Conservation (phyloP, 257 asterid species). For the Solanum ossicruentum region DNA sequence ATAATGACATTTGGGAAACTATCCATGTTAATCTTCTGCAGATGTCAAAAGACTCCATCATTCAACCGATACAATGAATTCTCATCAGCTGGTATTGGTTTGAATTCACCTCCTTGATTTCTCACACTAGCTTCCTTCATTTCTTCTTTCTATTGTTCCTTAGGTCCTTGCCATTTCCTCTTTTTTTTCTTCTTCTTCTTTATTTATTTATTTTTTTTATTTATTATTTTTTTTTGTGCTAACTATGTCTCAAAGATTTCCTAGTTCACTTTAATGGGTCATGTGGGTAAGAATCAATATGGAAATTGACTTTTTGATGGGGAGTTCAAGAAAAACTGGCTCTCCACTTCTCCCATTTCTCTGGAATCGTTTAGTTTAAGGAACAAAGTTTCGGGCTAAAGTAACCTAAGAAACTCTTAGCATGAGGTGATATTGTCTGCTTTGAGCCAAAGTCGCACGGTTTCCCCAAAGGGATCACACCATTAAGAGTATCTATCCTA, state of each 20-base stretch:
- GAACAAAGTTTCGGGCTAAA: neutral
- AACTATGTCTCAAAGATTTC: neutral
- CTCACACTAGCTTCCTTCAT: neutral
- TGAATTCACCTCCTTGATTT: neutral
- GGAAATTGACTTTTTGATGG: neutral
- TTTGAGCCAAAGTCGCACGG: neutral
- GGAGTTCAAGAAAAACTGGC: neutral
- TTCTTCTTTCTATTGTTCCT: neutral
- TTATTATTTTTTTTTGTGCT: neutral
- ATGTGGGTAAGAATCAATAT: neutral
- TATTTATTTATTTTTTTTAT: too few relatives aligned
- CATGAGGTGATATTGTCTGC: neutral
- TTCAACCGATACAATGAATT: conserved; percentile 12
- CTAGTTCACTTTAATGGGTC: neutral
- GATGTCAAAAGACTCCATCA: conserved; percentile 24
- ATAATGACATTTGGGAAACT: neutral
- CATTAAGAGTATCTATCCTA: neutral
- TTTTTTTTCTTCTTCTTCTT: too few relatives aligned
- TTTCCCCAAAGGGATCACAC: neutral
- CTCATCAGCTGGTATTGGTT: conserved; percentile 23
- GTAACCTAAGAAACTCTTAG: neutral
- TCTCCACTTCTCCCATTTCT: neutral
- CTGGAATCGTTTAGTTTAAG: neutral
- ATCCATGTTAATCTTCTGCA: conserved; percentile 20
- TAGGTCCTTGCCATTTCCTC: neutral